Conservation (phyloP, 2,329 filamentous ascomycete species). For the Verticillium albo-atrum region DNA sequence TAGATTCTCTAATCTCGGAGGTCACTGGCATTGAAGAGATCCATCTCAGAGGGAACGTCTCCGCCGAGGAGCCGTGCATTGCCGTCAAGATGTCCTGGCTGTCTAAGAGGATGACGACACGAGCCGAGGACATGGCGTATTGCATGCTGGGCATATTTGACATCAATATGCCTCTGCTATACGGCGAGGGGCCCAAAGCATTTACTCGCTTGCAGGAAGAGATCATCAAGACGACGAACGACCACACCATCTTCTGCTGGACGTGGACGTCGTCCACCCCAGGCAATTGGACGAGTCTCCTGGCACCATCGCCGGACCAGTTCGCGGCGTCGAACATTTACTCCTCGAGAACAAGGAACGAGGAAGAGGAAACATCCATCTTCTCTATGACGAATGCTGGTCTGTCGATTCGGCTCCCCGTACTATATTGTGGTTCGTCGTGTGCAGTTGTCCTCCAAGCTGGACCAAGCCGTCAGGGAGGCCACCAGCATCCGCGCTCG, state of each 20-base stretch:
- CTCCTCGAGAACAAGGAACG: no score
- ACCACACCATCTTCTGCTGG: constrained; percentile 19
- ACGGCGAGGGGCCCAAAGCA: constrained; percentile 19
- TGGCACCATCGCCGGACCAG: no score
- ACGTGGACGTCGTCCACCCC: background rate
- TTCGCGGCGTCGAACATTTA: no score
- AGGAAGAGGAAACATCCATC: no score
- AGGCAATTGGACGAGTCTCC: no score
- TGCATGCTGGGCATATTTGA: constrained; percentile 25
- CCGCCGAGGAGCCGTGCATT: background rate
- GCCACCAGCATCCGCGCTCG: no score
- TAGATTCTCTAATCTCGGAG: background rate
- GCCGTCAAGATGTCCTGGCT: constrained; percentile 23
- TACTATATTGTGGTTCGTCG: no score
- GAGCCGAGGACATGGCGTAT: constrained; percentile 23
- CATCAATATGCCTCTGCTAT: constrained; percentile 25
- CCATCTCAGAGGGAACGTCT: no score
- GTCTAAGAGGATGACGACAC: constrained; percentile 16
- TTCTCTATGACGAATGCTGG: no score
- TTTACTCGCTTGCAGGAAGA: constrained; percentile 17
- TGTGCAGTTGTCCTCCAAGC: no score
- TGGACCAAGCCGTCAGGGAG: no score
- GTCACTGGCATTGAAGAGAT: background rate
- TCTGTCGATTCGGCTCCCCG: no score
- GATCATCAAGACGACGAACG: constrained; percentile 13